A percentile compares a stretch with the other conserved stretches of the same genome.
Evolutionary conservation across 306 rosid genomes (phyloP).

Genomic region (Vigna hirtella): DNA sequence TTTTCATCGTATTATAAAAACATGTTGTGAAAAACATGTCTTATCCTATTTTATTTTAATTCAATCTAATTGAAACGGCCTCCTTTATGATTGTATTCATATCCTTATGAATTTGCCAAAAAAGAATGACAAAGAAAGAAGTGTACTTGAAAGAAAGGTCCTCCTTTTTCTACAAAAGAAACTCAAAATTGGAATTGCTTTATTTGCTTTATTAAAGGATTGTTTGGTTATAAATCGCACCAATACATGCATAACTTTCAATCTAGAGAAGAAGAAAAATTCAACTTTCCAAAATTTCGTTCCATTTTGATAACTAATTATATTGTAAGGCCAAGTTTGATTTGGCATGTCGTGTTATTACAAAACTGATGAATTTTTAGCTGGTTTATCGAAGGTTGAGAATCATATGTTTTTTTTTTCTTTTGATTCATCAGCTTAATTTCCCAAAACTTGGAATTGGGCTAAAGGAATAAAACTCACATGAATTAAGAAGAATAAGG

Average conservation of each 20-base stretch:
- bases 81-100: not conserved
- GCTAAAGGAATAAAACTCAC: conserved; percentile 2
- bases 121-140: not conserved
- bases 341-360: not conserved
- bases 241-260: not conserved
- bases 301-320: not conserved
- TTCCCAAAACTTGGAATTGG: not conserved
- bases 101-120: no score
- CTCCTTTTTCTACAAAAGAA: not conserved
- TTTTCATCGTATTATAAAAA: no score
- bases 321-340: not conserved
- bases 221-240: not conserved
- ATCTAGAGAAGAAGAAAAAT: not conserved
- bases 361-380: not conserved
- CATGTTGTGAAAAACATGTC: no score
- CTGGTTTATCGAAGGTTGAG: not conserved
- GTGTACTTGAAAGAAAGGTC: not conserved
- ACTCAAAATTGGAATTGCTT: not conserved
- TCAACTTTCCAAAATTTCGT: not conserved
- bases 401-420: not conserved
- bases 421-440: not conserved
- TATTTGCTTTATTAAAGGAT: not conserved
- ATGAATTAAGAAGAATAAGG: not conserved
- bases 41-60: no score
- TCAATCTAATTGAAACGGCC: not conserved